Conservation (phyloP, 805 yeast genomes). For the Nakazawaea ambrosiae region DNA sequence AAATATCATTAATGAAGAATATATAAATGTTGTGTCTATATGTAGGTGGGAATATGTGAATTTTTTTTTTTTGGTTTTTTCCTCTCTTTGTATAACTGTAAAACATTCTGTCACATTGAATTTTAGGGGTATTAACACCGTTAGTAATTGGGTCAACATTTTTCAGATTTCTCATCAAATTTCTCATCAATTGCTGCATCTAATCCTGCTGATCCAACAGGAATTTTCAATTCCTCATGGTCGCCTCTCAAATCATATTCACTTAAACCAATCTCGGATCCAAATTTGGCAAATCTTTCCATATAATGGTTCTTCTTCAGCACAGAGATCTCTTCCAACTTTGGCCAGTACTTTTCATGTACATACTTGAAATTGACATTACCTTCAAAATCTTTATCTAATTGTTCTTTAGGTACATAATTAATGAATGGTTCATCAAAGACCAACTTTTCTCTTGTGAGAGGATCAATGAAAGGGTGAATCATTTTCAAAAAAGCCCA, state of each 20-base stretch:
- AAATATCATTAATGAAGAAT: neutral
- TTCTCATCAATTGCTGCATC: neutral
- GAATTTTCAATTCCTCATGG: slow-evolving; percentile 3
- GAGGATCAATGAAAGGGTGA: slow-evolving; percentile 93
- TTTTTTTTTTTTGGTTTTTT: no score
- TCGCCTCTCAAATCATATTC: slow-evolving; percentile 65
- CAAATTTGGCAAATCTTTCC: slow-evolving; percentile 64
- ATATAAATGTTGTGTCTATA: neutral
- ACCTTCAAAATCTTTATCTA: slow-evolving; percentile 86
- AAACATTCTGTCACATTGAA: no score
- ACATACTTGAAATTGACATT: slow-evolving; percentile 74
- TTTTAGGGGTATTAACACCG: neutral
- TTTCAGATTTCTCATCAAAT: neutral
- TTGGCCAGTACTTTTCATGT: slow-evolving; percentile 77
- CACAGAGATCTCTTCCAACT: slow-evolving; percentile 53
- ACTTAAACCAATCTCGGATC: slow-evolving; percentile 69
- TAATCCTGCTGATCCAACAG: slow-evolving; percentile 7
- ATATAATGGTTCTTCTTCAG: slow-evolving; percentile 57
- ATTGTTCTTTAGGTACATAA: slow-evolving; percentile 77
- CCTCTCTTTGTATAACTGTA: no score
- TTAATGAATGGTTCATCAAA: slow-evolving; percentile 83
- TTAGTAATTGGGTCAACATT: neutral
- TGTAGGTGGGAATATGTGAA: no score
- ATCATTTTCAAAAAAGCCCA: slow-evolving; percentile 89
- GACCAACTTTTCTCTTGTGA: slow-evolving; percentile 89